phyloP scores from a whole-genome alignment of 345 rosid genomes.

The Crucihimalaya himalaica region DNA sequence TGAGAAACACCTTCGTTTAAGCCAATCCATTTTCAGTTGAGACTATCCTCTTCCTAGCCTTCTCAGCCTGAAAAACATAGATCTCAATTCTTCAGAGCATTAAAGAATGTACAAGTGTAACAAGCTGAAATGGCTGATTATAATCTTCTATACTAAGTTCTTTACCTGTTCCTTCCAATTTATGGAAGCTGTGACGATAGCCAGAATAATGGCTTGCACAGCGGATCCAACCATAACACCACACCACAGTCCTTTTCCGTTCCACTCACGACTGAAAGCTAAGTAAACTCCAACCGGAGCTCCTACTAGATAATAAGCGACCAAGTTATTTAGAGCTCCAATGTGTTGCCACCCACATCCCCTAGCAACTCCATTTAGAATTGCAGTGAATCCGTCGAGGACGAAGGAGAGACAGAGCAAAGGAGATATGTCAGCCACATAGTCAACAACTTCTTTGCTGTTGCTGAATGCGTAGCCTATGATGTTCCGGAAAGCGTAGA shows the following conservation, averaged over 20 bases:
- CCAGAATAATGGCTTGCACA: constrained; percentile 37
- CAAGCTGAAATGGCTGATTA: constrained; percentile 4
- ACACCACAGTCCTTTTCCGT: constrained; percentile 47
- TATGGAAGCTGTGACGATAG: constrained; percentile 36
- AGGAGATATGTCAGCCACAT: constrained; percentile 44
- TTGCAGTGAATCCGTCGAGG: constrained; percentile 39
- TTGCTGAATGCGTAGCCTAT: constrained; percentile 30
- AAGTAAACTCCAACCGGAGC: constrained; percentile 45
- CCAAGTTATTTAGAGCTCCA: constrained; percentile 43
- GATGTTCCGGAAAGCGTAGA: constrained; percentile 32
- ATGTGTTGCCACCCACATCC: constrained; percentile 51
- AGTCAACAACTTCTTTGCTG: constrained; percentile 30
- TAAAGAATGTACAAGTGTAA: not conserved
- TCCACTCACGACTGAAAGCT: constrained; percentile 31
- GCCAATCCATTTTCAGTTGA: constrained; percentile 15
- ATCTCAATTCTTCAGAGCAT: not conserved
- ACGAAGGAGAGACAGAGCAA: constrained; percentile 43
- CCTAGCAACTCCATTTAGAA: constrained; percentile 44
- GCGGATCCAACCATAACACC: constrained; percentile 46
- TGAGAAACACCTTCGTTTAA: not conserved
- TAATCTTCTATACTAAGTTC: not conserved
- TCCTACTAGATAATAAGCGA: constrained; percentile 40
- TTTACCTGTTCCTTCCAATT: constrained; percentile 45
- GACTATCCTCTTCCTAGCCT: constrained; percentile 29
- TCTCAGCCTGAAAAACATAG: constrained; percentile 29